These are phyloP conservation scores for Heliamphora exappendiculata DNA, from an alignment of 148 eudicot genomes.

Conservation along the genomic window DNA sequence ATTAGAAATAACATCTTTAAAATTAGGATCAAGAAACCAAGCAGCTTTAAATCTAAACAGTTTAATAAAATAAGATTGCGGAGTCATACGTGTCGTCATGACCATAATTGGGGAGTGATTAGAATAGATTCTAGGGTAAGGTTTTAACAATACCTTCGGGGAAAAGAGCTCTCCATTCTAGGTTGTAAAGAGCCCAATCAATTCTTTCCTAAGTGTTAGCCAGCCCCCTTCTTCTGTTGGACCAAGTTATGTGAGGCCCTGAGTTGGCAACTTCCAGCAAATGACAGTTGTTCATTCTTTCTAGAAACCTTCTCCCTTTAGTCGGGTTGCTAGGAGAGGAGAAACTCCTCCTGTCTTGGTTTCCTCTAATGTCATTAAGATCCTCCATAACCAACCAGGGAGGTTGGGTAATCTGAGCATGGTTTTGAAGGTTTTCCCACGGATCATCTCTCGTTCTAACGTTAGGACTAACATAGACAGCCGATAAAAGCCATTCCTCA, in stretches of 20 bases:
- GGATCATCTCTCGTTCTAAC: not conserved
- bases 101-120: not conserved
- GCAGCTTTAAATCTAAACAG: not conserved
- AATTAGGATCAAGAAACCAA: not conserved
- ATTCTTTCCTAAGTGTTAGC: not conserved
- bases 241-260: not conserved
- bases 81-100: too few relatives aligned
- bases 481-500: not conserved
- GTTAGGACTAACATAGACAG: not conserved
- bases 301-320: not conserved
- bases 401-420: rapidly evolving
- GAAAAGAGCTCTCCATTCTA: not conserved
- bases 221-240: not conserved
- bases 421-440: not conserved
- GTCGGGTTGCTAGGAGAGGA: rapidly evolving
- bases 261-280: not conserved
- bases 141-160: not conserved
- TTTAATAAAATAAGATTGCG: too few relatives aligned
- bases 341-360: not conserved
- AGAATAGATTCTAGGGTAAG: not conserved
- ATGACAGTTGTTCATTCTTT: not conserved
- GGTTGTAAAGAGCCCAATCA: not conserved
- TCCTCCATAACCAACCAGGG: not conserved
- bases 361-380: not conserved
- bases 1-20: not conserved